Percentiles rank a stretch among this genome's conserved stretches.
Evolutionary conservation across 148 eudicot species (phyloP).

Genomic region (Rhododendron griersonianum): DNA sequence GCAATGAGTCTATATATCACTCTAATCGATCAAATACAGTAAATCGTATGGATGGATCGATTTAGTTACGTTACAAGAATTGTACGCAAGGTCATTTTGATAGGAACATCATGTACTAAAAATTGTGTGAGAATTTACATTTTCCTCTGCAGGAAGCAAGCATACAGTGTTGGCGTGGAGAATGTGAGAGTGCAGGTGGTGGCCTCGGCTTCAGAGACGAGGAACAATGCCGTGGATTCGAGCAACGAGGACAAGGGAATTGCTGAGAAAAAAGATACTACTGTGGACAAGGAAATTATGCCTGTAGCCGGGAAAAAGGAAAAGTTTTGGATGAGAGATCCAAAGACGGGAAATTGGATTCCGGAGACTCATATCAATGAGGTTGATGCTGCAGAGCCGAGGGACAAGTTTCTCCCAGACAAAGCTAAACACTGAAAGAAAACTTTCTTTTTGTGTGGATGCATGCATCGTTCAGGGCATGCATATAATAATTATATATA

Average conservation of each 20-base stretch:
- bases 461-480: neutral
- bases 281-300: neutral
- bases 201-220: neutral
- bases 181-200: slow-evolving; percentile 1
- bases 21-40: neutral
- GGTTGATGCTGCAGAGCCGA: slow-evolving; percentile 16
- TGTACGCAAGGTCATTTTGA: neutral
- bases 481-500: neutral
- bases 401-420: slow-evolving; percentile 16
- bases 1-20: neutral
- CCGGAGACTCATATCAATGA: slow-evolving; percentile 24
- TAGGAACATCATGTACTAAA: neutral
- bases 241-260: neutral
- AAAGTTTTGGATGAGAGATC: slow-evolving; percentile 28
- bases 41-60: neutral
- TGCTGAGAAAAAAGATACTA: neutral
- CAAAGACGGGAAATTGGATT: slow-evolving; percentile 25
- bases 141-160: slow-evolving; percentile 1
- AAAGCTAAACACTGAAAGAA: neutral
- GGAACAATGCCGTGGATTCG: neutral
- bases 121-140: neutral
- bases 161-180: slow-evolving; percentile 10
- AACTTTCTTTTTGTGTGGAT: neutral
- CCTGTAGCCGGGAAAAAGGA: neutral
- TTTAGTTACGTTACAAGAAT: neutral